Evolutionary conservation across 2,329 filamentous ascomycete species (phyloP).

Genomic region (Ophiostoma piceae): DNA sequence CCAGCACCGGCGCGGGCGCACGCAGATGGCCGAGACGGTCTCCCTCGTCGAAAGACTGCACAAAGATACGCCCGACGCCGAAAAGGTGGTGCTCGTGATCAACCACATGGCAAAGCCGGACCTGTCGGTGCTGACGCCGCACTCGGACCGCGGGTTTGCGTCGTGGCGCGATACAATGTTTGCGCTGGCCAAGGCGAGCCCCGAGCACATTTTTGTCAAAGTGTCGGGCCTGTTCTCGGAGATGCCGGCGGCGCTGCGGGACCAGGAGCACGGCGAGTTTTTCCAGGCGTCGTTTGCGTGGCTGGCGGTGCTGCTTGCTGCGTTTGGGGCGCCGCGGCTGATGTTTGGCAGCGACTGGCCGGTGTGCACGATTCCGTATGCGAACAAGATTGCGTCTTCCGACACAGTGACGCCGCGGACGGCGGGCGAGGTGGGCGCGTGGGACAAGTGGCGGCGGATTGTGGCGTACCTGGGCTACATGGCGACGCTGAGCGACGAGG

Average conservation of each 20-base stretch:
- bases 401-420: conserved; percentile 24
- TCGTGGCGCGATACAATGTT: conserved; percentile 67
- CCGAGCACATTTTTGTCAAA: conserved; percentile 70
- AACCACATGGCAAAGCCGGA: conserved; percentile 91
- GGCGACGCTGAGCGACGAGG: conserved; percentile 54
- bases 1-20: conserved; percentile 66
- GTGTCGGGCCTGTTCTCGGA: conserved; percentile 83
- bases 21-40: conserved; percentile 66
- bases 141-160: conserved; percentile 53
- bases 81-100: conserved; percentile 63
- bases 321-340: conserved; percentile 65
- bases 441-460: conserved; percentile 68
- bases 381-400: conserved; percentile 23
- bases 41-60: conserved; percentile 66
- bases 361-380: conserved; percentile 66
- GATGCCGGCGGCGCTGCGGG: conserved; percentile 55
- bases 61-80: conserved; percentile 49
- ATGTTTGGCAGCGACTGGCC: conserved; percentile 97
- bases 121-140: conserved; percentile 56
- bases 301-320: conserved; percentile 64
- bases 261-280: conserved; percentile 49
- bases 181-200: conserved; percentile 56
- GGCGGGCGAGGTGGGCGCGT: conserved; percentile 51
- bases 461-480: conserved; percentile 64
- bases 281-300: conserved; percentile 63